phyloP scores from a whole-genome alignment of 352 stramenopile species.

The Phytopythium montanum region DNA sequence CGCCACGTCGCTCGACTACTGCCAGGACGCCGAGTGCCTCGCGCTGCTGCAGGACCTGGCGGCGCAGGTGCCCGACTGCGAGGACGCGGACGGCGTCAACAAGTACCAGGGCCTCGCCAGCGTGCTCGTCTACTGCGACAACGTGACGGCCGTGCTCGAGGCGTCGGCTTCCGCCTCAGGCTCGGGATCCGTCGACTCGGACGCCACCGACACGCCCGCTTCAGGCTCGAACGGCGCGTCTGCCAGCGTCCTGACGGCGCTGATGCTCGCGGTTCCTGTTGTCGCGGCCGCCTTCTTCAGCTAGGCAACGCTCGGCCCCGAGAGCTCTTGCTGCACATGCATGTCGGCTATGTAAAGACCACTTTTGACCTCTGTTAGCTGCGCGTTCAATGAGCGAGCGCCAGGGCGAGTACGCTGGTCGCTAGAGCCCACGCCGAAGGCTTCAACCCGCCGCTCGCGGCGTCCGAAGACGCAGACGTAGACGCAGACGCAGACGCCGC shows the following conservation, averaged over 20 bases:
- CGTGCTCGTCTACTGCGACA: conserved; percentile 21
- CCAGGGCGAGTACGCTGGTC: background rate
- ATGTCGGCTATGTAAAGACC: background rate
- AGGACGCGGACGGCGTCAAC: conserved; percentile 20
- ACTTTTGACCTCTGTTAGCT: background rate
- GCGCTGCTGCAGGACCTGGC: conserved; percentile 16
- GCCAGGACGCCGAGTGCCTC: conserved; percentile 20
- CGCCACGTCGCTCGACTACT: conserved; percentile 31
- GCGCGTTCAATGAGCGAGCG: background rate
- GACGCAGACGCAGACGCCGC: too few species aligned
- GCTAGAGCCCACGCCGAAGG: background rate
- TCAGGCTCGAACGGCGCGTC: background rate
- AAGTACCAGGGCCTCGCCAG: conserved; percentile 21
- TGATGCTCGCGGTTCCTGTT: background rate
- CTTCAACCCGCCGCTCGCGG: background rate
- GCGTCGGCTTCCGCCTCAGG: background rate
- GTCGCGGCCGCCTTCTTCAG: background rate
- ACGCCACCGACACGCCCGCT: background rate
- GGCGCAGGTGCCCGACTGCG: conserved; percentile 26
- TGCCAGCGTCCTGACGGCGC: background rate
- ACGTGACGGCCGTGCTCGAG: conserved; percentile 1
- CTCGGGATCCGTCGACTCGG: background rate
- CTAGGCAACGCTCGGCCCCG: background rate
- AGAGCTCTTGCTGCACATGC: background rate
- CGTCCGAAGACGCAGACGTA: background rate